Percentiles rank a stretch among this genome's conserved stretches.
Evolutionary conservation across 2,329 filamentous ascomycete genomes (phyloP).

Genomic region (Aspergillus japonicus): DNA sequence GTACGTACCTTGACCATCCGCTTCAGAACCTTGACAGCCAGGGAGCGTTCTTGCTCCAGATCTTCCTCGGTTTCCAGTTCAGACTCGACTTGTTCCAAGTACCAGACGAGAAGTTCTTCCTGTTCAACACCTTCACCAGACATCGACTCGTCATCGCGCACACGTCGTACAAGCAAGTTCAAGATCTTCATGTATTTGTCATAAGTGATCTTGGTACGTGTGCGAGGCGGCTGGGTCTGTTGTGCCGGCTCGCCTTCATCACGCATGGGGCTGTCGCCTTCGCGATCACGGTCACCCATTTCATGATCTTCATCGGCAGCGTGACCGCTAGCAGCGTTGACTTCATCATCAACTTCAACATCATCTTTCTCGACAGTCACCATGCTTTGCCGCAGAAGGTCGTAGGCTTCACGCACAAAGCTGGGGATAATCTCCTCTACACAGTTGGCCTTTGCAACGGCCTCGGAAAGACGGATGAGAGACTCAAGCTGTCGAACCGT

Average conservation of each 20-base stretch:
- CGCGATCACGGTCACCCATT: conserved; percentile 47
- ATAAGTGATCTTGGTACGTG: conserved; percentile 86
- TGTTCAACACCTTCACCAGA: conserved; percentile 81
- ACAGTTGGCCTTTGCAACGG: conserved; percentile 97
- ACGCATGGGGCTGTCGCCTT: conserved; percentile 55
- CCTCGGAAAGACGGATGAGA: conserved; percentile 91
- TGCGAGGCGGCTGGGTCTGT: conserved; percentile 40
- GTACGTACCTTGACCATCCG: conserved; percentile 85
- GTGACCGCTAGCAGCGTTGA: conserved; percentile 49
- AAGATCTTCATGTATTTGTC: conserved; percentile 93
- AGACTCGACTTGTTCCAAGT: conserved; percentile 84
- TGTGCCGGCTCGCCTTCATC: conserved; percentile 51
- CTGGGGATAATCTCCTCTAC: conserved; percentile 80
- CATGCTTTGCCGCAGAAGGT: conserved; percentile 88
- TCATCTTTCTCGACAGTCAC: conserved; percentile 98
- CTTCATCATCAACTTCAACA: conserved; percentile 85
- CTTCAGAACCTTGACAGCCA: conserved; percentile 84
- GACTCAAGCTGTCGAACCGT: conserved; percentile 94
- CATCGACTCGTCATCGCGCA: conserved; percentile 76
- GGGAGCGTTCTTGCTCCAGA: conserved; percentile 68
- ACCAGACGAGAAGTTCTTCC: conserved; percentile 81
- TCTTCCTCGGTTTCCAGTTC: conserved; percentile 80
- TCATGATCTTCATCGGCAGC: conserved; percentile 51
- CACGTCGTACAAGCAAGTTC: conserved; percentile 76
- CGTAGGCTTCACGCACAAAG: conserved; percentile 90